A percentile compares a stretch with the other conserved stretches of the same genome.
These are phyloP conservation scores for Aspergillus persii DNA, from an alignment of 2,329 filamentous ascomycete genomes.

Conservation along the genomic window DNA sequence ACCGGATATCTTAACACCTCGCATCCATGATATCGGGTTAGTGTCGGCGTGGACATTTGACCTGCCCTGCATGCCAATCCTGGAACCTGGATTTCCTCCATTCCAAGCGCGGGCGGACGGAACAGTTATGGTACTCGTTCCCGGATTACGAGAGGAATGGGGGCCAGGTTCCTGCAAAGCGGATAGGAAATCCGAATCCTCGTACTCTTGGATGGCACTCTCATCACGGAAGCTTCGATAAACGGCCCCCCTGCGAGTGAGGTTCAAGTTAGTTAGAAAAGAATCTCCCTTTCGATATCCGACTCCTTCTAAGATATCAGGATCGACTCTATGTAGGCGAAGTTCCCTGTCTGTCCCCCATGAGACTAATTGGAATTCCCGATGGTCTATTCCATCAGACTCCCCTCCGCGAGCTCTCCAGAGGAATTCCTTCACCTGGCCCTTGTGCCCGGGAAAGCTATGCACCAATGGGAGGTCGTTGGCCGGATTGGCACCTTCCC, in stretches of 20 bases:
- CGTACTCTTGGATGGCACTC: constrained; percentile 57
- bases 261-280: constrained; percentile 62
- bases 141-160: constrained; percentile 32
- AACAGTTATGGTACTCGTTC: constrained; percentile 51
- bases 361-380: constrained; percentile 89
- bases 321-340: constrained; percentile 70
- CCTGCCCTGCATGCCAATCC: constrained; percentile 49
- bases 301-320: constrained; percentile 63
- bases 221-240: constrained; percentile 84
- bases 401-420: constrained; percentile 76
- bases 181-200: constrained; percentile 47
- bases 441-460: constrained; percentile 55
- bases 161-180: constrained; percentile 20
- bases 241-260: constrained; percentile 77
- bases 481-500: constrained; percentile 36
- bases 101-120: constrained; percentile 52
- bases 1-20: constrained; percentile 59
- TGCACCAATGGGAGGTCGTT: constrained; percentile 46
- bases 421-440: constrained; percentile 82
- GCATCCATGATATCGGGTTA: constrained; percentile 64
- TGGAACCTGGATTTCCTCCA: constrained; percentile 48
- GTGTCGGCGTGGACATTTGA: constrained; percentile 49
- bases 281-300: constrained; percentile 70
- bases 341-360: constrained; percentile 88
- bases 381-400: constrained; percentile 69